These are phyloP conservation scores for Boechera divaricarpa DNA, from an alignment of 345 rosid genomes.

Conservation along the genomic window DNA sequence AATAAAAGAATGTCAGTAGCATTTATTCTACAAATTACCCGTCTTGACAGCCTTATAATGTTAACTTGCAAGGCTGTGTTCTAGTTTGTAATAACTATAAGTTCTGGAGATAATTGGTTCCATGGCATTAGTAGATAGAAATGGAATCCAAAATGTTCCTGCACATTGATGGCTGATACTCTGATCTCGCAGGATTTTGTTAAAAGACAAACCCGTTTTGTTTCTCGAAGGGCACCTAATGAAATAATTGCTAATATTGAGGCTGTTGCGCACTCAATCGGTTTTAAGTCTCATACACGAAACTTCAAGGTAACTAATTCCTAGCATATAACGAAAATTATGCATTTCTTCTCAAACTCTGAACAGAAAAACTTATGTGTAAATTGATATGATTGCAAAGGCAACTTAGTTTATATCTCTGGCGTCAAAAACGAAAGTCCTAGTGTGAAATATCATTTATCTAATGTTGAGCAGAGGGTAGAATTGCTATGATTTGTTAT, in stretches of 20 bases:
- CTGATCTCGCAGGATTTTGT: slow-evolving; percentile 64
- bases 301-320: slow-evolving; percentile 70
- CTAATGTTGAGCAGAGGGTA: not conserved
- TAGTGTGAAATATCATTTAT: not conserved
- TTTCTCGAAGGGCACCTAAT: slow-evolving; percentile 71
- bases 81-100: slow-evolving; percentile 5
- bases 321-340: not conserved
- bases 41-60: not conserved
- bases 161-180: slow-evolving; percentile 14
- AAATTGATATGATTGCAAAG: slow-evolving; percentile 18
- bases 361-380: not conserved
- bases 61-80: slow-evolving; percentile 9
- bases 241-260: slow-evolving; percentile 70
- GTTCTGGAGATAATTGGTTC: slow-evolving; percentile 17
- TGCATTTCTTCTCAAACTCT: not conserved
- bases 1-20: slow-evolving; percentile 5
- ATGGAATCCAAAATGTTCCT: slow-evolving; percentile 1
- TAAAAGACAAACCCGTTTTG: slow-evolving; percentile 86
- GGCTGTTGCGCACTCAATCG: slow-evolving; percentile 72
- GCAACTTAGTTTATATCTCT: slow-evolving; percentile 11
- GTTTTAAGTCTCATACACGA: slow-evolving; percentile 67
- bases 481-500: slow-evolving; percentile 14
- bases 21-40: not conserved
- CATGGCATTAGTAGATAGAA: slow-evolving; percentile 17
- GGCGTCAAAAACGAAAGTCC: not conserved